These are phyloP conservation scores for Lasiodiplodia sp. DNA, from an alignment of 2,329 filamentous ascomycete species.

Conservation along the genomic window DNA sequence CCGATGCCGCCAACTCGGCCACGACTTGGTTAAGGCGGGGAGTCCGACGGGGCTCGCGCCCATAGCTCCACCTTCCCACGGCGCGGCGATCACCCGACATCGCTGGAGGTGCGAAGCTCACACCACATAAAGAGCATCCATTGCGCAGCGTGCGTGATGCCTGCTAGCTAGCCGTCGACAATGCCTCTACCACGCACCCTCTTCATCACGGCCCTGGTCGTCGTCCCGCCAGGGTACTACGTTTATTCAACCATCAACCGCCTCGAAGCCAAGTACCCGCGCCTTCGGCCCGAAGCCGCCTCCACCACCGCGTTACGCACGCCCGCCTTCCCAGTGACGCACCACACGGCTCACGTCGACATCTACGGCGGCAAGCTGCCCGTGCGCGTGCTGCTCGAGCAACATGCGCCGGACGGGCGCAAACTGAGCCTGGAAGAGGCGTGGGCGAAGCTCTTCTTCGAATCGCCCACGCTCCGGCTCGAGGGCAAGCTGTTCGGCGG, in stretches of 20 bases:
- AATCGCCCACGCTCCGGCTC: constrained; percentile 14
- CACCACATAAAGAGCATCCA: background rate
- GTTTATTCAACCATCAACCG: constrained; percentile 7
- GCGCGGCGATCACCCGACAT: constrained; percentile 11
- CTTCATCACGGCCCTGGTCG: background rate
- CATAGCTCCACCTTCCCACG: background rate
- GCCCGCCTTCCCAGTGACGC: background rate
- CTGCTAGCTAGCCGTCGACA: background rate
- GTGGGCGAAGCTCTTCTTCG: constrained; percentile 20
- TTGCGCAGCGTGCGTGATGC: background rate
- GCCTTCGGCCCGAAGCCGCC: background rate
- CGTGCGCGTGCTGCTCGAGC: background rate
- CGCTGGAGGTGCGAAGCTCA: background rate
- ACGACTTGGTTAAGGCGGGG: background rate
- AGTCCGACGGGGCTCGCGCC: background rate
- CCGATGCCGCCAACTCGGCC: background rate
- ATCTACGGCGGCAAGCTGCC: constrained; percentile 14
- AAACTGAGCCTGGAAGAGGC: constrained; percentile 9
- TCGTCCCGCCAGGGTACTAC: constrained; percentile 7
- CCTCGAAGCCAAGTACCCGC: constrained; percentile 22
- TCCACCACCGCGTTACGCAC: constrained; percentile 11
- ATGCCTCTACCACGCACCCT: constrained; percentile 8
- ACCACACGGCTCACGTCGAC: constrained; percentile 26
- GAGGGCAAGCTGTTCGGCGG: constrained; percentile 9
- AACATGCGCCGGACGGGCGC: background rate